These are phyloP conservation scores for Neurospora sp. DNA, from an alignment of 495 filamentous ascomycete species.

Conservation along the genomic window DNA sequence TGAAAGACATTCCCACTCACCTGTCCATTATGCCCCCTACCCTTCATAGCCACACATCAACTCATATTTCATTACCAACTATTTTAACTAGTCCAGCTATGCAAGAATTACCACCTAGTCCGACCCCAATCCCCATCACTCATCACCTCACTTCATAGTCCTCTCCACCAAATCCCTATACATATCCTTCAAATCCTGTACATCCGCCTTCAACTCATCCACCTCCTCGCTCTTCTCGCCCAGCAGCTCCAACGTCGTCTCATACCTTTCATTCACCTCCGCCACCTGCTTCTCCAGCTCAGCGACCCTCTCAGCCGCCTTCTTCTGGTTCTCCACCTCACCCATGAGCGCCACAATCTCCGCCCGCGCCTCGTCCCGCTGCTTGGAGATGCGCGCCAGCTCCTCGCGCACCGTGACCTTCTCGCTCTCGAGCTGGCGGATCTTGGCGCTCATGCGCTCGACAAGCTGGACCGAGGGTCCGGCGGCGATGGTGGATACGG, in stretches of 20 bases:
- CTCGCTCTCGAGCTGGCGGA: conserved; percentile 84
- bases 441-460: conserved; percentile 89
- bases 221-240: conserved; percentile 95
- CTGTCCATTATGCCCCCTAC: neutral
- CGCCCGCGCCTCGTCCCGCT: conserved; percentile 82
- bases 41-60: neutral
- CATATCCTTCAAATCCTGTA: conserved; percentile 87
- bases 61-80: neutral
- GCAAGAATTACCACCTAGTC: neutral
- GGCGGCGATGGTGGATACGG: conserved; percentile 76
- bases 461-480: conserved; percentile 93
- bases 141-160: conserved; percentile 45
- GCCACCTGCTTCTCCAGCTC: conserved; percentile 56
- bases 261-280: conserved; percentile 61
- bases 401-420: conserved; percentile 81
- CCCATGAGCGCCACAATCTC: conserved; percentile 85
- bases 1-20: neutral
- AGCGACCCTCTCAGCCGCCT: conserved; percentile 46
- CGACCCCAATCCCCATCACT: neutral
- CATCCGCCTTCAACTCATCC: conserved; percentile 81
- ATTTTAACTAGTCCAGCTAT: neutral
- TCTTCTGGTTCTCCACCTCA: conserved; percentile 63
- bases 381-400: conserved; percentile 61
- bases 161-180: conserved; percentile 86
- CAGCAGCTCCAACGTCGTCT: conserved; percentile 86